A percentile compares a stretch with the other conserved stretches of the same genome.
phyloP scores from a whole-genome alignment of 257 asterid genomes.

The Jasminum sambac region DNA sequence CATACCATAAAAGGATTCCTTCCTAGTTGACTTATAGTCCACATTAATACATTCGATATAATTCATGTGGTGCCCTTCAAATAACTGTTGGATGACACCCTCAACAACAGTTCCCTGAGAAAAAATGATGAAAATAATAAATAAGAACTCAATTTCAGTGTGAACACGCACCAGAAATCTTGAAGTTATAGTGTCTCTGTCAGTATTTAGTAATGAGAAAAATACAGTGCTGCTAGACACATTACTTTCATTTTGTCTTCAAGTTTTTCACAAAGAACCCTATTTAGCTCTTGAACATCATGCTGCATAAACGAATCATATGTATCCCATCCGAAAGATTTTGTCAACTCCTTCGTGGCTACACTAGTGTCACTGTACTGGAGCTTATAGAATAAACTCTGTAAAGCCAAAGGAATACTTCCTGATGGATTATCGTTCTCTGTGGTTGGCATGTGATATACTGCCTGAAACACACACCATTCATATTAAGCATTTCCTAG shows the following conservation, averaged over 20 bases:
- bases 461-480: slow-evolving; percentile 52
- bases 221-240: slow-evolving; percentile 12
- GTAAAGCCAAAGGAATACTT: slow-evolving; percentile 84
- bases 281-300: slow-evolving; percentile 84
- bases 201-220: slow-evolving; percentile 20
- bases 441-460: slow-evolving; percentile 89
- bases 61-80: slow-evolving; percentile 92
- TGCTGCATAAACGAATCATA: slow-evolving; percentile 87
- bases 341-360: slow-evolving; percentile 83
- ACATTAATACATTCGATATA: slow-evolving; percentile 80
- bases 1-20: slow-evolving; percentile 83
- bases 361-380: slow-evolving; percentile 80
- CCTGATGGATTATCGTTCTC: slow-evolving; percentile 79
- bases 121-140: slow-evolving; percentile 19
- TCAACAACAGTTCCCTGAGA: slow-evolving; percentile 80
- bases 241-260: slow-evolving; percentile 89
- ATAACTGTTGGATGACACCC: slow-evolving; percentile 80
- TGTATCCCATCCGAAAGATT: slow-evolving; percentile 86
- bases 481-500: slow-evolving; percentile 21
- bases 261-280: slow-evolving; percentile 84
- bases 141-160: slow-evolving; percentile 2
- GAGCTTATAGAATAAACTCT: slow-evolving; percentile 83
- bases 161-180: slow-evolving; percentile 10
- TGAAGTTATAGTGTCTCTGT: not conserved
- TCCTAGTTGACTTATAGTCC: slow-evolving; percentile 82